Evolutionary conservation across 1,284 basidiomycete genomes (phyloP).

Genomic region (Cerioporus squamosus): DNA sequence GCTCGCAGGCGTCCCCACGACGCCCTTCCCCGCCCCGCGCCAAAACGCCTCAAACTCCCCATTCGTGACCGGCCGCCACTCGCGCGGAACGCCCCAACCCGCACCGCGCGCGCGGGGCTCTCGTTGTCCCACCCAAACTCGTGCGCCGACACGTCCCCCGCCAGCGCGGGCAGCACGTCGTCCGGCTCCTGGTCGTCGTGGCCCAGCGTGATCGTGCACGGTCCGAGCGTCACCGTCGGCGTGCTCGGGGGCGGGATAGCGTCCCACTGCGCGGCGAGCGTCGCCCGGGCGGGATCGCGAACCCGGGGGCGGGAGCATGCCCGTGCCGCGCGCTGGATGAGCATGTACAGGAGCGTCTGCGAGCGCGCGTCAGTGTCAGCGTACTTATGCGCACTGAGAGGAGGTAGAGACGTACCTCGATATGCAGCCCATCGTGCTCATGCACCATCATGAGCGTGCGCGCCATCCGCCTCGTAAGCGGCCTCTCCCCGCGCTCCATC

Average conservation of each 20-base stretch:
- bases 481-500: conserved; percentile 59
- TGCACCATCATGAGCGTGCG: conserved; percentile 88
- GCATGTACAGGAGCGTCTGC: conserved; percentile 93
- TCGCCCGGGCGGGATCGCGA: conserved; percentile 79
- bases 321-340: conserved; percentile 80
- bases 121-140: conserved; percentile 98
- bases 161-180: conserved; percentile 57
- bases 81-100: conserved; percentile 72
- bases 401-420: conserved; percentile 54
- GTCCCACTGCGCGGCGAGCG: conserved; percentile 72
- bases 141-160: conserved; percentile 58
- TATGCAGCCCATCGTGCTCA: conserved; percentile 89
- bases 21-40: conserved; percentile 37
- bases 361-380: not conserved
- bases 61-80: conserved; percentile 88
- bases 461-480: conserved; percentile 69
- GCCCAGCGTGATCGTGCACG: conserved; percentile 70
- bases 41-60: conserved; percentile 74
- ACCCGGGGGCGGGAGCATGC: conserved; percentile 82
- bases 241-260: conserved; percentile 45
- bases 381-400: not conserved
- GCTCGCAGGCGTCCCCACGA: conserved; percentile 63
- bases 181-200: conserved; percentile 84
- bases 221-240: conserved; percentile 60
- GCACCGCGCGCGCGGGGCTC: conserved; percentile 65